A percentile compares a stretch with the other conserved stretches of the same genome.
These are phyloP conservation scores for Berberis vulgaris DNA, from an alignment of 164 flowering plant genomes.

Conservation along the genomic window DNA sequence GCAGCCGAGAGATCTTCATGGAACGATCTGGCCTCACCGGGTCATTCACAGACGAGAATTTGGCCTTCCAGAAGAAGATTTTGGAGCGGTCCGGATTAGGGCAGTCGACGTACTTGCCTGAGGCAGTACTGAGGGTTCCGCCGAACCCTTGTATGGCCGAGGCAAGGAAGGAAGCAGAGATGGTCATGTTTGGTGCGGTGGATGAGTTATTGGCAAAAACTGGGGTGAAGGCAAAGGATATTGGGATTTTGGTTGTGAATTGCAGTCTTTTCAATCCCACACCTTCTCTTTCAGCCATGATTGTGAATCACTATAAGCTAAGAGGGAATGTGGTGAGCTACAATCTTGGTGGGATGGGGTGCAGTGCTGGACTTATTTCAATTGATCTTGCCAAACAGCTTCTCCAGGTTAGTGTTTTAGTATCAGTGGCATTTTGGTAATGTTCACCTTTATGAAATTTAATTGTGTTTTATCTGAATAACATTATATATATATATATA, in stretches of 20 bases:
- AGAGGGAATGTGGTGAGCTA: constrained; percentile 18
- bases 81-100: constrained; percentile 25
- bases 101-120: constrained; percentile 21
- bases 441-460: too few species aligned
- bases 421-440: background rate
- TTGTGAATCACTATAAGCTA: constrained; percentile 32
- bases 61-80: constrained; percentile 17
- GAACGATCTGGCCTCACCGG: background rate
- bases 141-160: constrained; percentile 18
- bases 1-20: constrained; percentile 8
- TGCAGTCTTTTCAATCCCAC: constrained; percentile 22
- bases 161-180: constrained; percentile 24
- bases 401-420: constrained; percentile 21
- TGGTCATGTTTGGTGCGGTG: constrained; percentile 32
- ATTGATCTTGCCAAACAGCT: constrained; percentile 33
- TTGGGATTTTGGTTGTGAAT: constrained; percentile 31
- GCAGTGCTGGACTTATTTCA: constrained; percentile 27
- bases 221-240: constrained; percentile 16
- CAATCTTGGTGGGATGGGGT: constrained; percentile 40
- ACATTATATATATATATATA: too few species aligned
- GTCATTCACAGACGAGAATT: constrained; percentile 6
- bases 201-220: constrained; percentile 27
- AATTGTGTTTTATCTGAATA: too few species aligned
- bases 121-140: constrained; percentile 13
- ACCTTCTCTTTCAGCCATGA: constrained; percentile 30